Conservation (phyloP, 352 stramenopile genomes). For the Globisporangium heterothallicum region DNA sequence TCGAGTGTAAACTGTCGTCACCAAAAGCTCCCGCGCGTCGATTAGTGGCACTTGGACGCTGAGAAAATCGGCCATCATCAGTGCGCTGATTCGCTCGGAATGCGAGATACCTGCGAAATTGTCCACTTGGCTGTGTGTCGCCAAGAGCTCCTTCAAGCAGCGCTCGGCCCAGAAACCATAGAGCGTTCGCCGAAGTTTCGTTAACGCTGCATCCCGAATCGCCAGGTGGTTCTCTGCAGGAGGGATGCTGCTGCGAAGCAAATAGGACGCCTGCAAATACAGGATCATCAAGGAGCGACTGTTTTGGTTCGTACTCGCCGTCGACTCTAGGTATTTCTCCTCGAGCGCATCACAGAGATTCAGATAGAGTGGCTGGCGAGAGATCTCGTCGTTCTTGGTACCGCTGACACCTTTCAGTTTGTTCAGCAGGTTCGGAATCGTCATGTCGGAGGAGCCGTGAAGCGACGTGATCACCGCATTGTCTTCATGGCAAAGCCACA, state of each 20-base stretch:
- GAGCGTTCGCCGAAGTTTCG: conserved; percentile 36
- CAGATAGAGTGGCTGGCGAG: conserved; percentile 53
- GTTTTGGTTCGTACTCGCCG: not conserved
- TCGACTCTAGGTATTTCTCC: conserved; percentile 21
- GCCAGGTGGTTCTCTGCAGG: conserved; percentile 38
- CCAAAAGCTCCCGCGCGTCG: conserved; percentile 24
- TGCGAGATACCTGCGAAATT: conserved; percentile 22
- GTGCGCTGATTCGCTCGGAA: conserved; percentile 43
- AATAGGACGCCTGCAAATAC: conserved; percentile 51
- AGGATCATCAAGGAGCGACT: conserved; percentile 14
- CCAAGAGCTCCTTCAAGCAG: conserved; percentile 43
- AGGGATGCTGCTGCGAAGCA: conserved; percentile 52
- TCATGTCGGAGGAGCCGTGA: conserved; percentile 39
- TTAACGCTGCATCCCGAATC: conserved; percentile 35
- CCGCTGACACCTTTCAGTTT: conserved; percentile 34
- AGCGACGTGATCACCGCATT: conserved; percentile 50
- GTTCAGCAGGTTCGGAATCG: conserved; percentile 49
- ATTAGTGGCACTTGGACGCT: conserved; percentile 50
- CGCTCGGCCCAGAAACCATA: conserved; percentile 57
- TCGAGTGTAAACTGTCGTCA: conserved; percentile 58
- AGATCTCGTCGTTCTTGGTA: conserved; percentile 12
- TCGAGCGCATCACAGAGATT: conserved; percentile 53
- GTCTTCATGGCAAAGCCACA: conserved; percentile 79
- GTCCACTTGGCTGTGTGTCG: conserved; percentile 28
- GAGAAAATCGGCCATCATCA: conserved; percentile 79